Evolutionary conservation across 2,329 filamentous ascomycete species (phyloP).

Genomic region (Cephalotrichum gorgonifer): DNA sequence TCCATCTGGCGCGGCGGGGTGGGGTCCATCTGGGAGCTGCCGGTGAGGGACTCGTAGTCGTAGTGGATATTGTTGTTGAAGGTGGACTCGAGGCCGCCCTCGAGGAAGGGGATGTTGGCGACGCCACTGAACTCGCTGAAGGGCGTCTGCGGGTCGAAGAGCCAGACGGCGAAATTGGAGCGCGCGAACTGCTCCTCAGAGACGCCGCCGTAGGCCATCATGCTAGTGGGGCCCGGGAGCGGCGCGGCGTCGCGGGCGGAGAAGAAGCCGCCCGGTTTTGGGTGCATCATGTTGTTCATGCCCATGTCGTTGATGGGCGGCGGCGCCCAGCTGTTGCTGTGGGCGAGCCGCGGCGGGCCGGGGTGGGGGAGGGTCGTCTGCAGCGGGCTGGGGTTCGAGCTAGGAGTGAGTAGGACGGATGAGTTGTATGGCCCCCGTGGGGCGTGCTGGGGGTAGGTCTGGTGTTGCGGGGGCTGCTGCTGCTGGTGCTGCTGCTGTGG

Average conservation of each 20-base stretch:
- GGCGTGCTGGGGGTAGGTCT: neutral
- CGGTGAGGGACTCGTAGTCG: constrained; percentile 38
- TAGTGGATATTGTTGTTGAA: constrained; percentile 41
- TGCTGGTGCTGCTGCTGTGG: neutral
- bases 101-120: constrained; percentile 33
- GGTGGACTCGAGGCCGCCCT: constrained; percentile 37
- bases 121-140: constrained; percentile 31
- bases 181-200: constrained; percentile 23
- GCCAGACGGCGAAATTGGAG: constrained; percentile 39
- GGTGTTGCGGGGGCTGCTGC: constrained; percentile 3
- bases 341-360: constrained; percentile 4
- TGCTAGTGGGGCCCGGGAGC: constrained; percentile 4
- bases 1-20: constrained; percentile 29
- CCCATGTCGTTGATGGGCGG: constrained; percentile 23
- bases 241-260: constrained; percentile 16
- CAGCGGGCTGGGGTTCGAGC: constrained; percentile 9
- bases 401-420: constrained; percentile 2
- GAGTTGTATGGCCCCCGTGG: constrained; percentile 1
- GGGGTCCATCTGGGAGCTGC: constrained; percentile 32
- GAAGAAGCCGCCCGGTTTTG: constrained; percentile 25
- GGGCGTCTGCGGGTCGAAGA: constrained; percentile 34
- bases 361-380: constrained; percentile 21
- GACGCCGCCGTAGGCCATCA: constrained; percentile 4
- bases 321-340: constrained; percentile 12
- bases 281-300: constrained; percentile 23